These are phyloP conservation scores for Melanopsichium pennsylvanicum DNA, from an alignment of 1,284 basidiomycete genomes.

Conservation along the genomic window DNA sequence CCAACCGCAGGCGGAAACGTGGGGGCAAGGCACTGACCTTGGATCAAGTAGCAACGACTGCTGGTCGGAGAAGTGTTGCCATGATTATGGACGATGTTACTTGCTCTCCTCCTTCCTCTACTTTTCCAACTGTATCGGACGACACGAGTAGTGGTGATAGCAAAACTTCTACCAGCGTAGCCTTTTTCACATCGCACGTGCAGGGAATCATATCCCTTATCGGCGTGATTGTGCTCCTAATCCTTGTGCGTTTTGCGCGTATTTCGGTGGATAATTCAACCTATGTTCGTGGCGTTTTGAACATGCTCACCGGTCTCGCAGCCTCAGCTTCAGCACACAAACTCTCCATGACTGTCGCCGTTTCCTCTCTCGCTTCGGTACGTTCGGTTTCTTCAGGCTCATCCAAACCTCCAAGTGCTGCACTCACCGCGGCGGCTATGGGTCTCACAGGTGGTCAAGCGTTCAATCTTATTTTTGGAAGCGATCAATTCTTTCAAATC, in stretches of 20 bases:
- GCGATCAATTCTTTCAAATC: constrained; percentile 45
- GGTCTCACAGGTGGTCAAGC: constrained; percentile 21
- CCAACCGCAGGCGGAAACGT: neutral
- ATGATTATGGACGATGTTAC: constrained; percentile 41
- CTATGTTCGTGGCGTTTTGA: constrained; percentile 38
- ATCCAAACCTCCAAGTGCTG: constrained; percentile 13
- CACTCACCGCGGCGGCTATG: constrained; percentile 29
- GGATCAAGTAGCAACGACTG: constrained; percentile 20
- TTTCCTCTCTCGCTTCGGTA: constrained; percentile 21
- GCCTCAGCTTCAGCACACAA: constrained; percentile 39
- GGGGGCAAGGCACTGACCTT: constrained; percentile 10
- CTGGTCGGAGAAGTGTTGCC: constrained; percentile 30
- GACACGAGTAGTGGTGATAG: neutral
- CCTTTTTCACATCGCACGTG: constrained; percentile 32
- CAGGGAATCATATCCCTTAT: constrained; percentile 38
- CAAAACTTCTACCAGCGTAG: neutral
- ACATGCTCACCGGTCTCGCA: constrained; percentile 45
- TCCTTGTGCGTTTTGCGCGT: constrained; percentile 24
- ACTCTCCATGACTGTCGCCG: constrained; percentile 44
- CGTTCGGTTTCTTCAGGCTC: constrained; percentile 6
- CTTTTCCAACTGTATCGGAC: no score
- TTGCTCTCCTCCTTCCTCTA: neutral
- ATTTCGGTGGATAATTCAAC: constrained; percentile 36
- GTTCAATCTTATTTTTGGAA: constrained; percentile 43
- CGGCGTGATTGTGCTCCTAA: constrained; percentile 43